Conservation (phyloP, 2,329 filamentous ascomycete genomes). For the Celoporthe dispersa region DNA sequence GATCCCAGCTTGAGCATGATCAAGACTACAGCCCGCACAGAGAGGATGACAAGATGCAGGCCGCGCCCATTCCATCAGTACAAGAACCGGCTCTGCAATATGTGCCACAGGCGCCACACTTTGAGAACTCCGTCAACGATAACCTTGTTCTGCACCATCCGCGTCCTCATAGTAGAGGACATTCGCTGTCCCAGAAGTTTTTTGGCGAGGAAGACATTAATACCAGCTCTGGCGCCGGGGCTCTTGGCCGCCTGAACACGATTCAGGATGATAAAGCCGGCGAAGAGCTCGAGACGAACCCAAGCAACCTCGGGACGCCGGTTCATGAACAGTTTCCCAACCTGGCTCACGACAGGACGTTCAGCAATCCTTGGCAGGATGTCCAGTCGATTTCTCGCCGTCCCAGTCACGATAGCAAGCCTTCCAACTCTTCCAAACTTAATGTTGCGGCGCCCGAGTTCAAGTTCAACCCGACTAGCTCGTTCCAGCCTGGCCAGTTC, state of each 20-base stretch:
- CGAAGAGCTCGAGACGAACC: conserved; percentile 74
- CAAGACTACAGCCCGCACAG: conserved; percentile 72
- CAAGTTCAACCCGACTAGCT: conserved; percentile 68
- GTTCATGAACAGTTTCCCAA: conserved; percentile 51
- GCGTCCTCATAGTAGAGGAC: conserved; percentile 73
- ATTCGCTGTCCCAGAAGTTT: conserved; percentile 71
- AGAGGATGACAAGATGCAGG: conserved; percentile 39
- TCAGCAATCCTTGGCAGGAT: conserved; percentile 69
- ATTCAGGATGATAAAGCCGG: conserved; percentile 55
- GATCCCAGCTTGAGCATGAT: conserved; percentile 75
- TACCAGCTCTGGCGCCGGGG: conserved; percentile 43
- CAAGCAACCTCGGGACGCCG: conserved; percentile 72
- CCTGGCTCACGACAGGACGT: conserved; percentile 56
- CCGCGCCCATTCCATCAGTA: conserved; percentile 36
- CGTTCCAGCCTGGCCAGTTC: conserved; percentile 57
- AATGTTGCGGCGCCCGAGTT: conserved; percentile 92
- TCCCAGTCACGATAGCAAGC: conserved; percentile 68
- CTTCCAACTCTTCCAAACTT: conserved; percentile 71
- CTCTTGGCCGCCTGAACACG: conserved; percentile 43
- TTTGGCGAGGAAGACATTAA: conserved; percentile 59
- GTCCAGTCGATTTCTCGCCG: conserved; percentile 47
- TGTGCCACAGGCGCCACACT: conserved; percentile 50
- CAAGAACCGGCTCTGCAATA: conserved; percentile 53
- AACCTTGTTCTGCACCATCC: conserved; percentile 70
- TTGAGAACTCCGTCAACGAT: conserved; percentile 57